phyloP scores from a whole-genome alignment of 139 green algal species.

The Auxenochlorella pyrenoidosa region DNA sequence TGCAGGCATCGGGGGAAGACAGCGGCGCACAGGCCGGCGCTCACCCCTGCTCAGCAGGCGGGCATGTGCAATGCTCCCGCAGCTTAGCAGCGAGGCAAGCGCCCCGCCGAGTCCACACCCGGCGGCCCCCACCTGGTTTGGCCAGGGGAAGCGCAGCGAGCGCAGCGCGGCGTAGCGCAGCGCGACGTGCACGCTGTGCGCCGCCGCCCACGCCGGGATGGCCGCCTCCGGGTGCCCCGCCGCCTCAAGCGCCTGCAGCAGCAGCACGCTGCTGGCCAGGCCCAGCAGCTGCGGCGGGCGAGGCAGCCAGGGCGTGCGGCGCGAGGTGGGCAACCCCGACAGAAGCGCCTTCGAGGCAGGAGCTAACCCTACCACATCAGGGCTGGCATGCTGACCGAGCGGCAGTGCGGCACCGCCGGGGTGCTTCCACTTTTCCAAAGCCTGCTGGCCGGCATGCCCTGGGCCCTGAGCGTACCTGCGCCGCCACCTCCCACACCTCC shows the following conservation, averaged over 20 bases:
- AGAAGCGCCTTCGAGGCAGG: too few species aligned
- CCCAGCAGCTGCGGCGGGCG: conserved; percentile 67
- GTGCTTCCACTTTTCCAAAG: too few species aligned
- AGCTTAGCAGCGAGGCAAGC: too few species aligned
- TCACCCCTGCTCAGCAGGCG: too few species aligned
- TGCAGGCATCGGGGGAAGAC: background rate
- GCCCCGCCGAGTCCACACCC: too few species aligned
- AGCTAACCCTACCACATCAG: too few species aligned
- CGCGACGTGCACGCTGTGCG: conserved; percentile 70
- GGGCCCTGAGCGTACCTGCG: conserved; percentile 27
- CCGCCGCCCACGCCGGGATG: conserved; percentile 62
- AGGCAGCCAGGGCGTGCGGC: background rate
- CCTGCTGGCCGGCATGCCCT: background rate
- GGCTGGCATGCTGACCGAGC: too few species aligned
- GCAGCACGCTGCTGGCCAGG: conserved; percentile 65
- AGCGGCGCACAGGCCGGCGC: background rate
- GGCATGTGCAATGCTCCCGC: too few species aligned
- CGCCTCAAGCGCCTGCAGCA: conserved; percentile 65
- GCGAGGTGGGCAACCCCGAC: too few species aligned
- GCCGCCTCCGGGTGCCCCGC: conserved; percentile 48
- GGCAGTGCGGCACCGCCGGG: too few species aligned
- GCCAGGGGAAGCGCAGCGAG: conserved; percentile 62
- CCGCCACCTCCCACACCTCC: conserved; percentile 83
- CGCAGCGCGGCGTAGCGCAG: conserved; percentile 68
- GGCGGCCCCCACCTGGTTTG: conserved; percentile 65